phyloP scores from a whole-genome alignment of 768 basidiomycete genomes.

The Galerina marginata region DNA sequence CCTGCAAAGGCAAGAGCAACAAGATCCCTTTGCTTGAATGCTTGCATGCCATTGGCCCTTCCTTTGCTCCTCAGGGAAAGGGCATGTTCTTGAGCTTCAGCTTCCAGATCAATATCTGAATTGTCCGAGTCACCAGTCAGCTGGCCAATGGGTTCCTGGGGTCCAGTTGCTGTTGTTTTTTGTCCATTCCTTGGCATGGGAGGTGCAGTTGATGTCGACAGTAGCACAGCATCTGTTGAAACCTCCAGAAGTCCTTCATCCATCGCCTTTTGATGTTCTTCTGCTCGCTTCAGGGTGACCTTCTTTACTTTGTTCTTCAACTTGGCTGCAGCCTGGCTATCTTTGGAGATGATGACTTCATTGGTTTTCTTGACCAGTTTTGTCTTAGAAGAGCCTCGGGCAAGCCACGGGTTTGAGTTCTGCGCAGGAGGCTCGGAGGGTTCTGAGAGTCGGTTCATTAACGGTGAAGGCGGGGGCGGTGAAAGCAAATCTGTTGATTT shows the following conservation, averaged over 20 bases:
- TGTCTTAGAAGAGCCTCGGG: constrained; percentile 35
- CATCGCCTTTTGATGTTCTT: constrained; percentile 59
- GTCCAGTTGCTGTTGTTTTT: constrained; percentile 34
- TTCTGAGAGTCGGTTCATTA: constrained; percentile 11
- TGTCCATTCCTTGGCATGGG: constrained; percentile 33
- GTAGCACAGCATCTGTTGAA: constrained; percentile 57
- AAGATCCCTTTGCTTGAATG: constrained; percentile 90
- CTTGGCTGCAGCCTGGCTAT: constrained; percentile 63
- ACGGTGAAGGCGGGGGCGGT: constrained; percentile 41
- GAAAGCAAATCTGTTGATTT: constrained; percentile 60
- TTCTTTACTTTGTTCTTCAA: constrained; percentile 81
- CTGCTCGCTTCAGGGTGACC: constrained; percentile 55
- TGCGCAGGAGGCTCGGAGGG: constrained; percentile 20
- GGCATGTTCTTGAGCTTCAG: constrained; percentile 69
- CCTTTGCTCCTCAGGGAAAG: constrained; percentile 48
- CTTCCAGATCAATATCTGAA: constrained; percentile 64
- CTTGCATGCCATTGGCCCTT: constrained; percentile 54
- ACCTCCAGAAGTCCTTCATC: constrained; percentile 88
- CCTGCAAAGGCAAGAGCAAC: constrained; percentile 96
- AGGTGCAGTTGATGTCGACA: constrained; percentile 35
- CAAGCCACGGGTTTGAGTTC: constrained; percentile 84
- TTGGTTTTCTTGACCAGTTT: constrained; percentile 75
- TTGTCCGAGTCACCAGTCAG: constrained; percentile 53
- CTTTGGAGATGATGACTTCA: constrained; percentile 72
- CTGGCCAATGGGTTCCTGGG: constrained; percentile 40